Base-by-base conservation (phyloP, 495 filamentous ascomycete species). In the Penicillium canariense region DNA sequence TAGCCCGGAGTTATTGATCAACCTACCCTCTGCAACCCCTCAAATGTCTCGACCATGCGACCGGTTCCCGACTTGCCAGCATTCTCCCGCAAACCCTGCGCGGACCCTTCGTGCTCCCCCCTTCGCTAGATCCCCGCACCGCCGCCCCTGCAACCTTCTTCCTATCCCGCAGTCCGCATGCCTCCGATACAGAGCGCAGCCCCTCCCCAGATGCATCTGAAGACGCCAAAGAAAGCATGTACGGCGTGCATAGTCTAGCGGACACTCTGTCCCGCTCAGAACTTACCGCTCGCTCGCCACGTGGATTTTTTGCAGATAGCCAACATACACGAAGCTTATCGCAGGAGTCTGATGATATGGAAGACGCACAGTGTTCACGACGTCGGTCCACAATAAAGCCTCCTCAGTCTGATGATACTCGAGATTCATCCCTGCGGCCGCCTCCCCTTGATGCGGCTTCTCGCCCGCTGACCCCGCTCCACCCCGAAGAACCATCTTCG, bases 211-310 rank as follows among this genome's bases (percentile, higher is more conserved):
- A 69, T 39, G 61, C 54, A 17, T 38, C 45, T 9, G 63, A 54
- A 7, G 54, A 52, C 26, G 46, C 44, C 20, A 66, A 65, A 53
- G 69, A 78, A 50, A 83, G 74, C 58, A 78, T 73, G 48, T 87
- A 80, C 59, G 86, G 86, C 5, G 82, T 89, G 7, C 77, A 84
- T 59, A 88, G 84, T 55, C 68, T 88, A 12, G 77, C 80, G 44
- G 84, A 83, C 22, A 81, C 79, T 10, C 70, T 82, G 25, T 70
- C 71, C 23, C 59, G 55, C 4, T 55, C 63, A 8, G 54, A 47
- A 14, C 15, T 67, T 20, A 27, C 52, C n/a, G 52, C 36, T 15
- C 59, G 56, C 25, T 55, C 47, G 6, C 46, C 50, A 23, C 45
- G 48, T 25, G 48, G 48, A 14, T 35, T 39, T n/a, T n/a, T 50